These are phyloP conservation scores for Tulasnella calospora DNA, from an alignment of 768 basidiomycete genomes.

Conservation along the genomic window DNA sequence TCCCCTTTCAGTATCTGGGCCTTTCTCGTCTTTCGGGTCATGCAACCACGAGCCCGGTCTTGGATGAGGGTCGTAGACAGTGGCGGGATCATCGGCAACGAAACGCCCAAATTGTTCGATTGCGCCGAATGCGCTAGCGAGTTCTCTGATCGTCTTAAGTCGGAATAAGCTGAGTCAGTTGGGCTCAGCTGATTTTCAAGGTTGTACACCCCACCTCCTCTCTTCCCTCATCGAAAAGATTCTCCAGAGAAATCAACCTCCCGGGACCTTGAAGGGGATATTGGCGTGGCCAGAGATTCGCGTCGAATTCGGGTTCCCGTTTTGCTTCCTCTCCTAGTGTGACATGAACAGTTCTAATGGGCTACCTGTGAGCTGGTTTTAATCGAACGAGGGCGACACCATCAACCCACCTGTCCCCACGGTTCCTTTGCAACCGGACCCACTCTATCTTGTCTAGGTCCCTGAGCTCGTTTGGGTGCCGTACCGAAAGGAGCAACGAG, in stretches of 20 bases:
- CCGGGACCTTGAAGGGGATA: not conserved
- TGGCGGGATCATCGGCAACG: not conserved
- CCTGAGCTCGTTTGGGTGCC: not conserved
- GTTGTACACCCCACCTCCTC: not conserved
- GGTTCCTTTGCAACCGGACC: not conserved
- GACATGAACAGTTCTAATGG: not conserved
- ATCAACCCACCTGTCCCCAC: not conserved
- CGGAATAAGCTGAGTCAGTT: not conserved
- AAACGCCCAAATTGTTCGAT: not conserved
- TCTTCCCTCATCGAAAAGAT: not conserved
- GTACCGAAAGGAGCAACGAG: not conserved
- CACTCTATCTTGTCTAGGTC: not conserved
- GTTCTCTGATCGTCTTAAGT: not conserved
- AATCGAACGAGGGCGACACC: not conserved
- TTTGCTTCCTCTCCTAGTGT: not conserved
- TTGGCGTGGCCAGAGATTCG: not conserved
- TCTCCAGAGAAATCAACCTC: not conserved
- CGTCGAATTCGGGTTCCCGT: not conserved
- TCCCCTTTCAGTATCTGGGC: not conserved
- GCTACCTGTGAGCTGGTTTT: not conserved
- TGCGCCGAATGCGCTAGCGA: not conserved
- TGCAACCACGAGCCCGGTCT: not conserved
- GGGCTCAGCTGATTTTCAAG: not conserved
- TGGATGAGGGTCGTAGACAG: not conserved
- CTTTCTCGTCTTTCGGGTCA: not conserved